A percentile compares a stretch with the other conserved stretches of the same genome.
Conservation (phyloP, 2,329 filamentous ascomycete genomes). For the Trichoderma simmonsii region DNA sequence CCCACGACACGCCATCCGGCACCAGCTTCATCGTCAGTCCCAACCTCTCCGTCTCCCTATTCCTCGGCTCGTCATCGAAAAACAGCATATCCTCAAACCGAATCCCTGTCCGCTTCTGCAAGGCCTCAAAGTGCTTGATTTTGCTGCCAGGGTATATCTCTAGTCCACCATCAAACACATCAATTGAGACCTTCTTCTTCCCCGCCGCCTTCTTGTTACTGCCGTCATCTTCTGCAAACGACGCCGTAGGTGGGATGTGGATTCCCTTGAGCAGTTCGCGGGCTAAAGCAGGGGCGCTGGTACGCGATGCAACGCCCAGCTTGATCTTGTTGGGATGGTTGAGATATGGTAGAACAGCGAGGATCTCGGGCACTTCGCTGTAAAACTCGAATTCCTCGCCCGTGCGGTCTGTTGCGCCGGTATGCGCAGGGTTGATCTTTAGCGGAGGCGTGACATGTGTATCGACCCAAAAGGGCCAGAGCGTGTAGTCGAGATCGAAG, state of each 20-base stretch:
- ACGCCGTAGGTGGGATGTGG: constrained; percentile 46
- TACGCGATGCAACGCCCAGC: constrained; percentile 77
- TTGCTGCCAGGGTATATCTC: constrained; percentile 77
- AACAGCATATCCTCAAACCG: constrained; percentile 85
- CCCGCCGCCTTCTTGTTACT: background rate
- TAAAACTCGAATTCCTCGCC: constrained; percentile 72
- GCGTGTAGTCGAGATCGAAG: constrained; percentile 95
- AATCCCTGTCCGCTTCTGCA: constrained; percentile 69
- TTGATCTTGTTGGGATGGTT: constrained; percentile 31
- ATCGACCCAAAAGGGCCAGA: constrained; percentile 99
- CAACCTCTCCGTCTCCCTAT: constrained; percentile 73
- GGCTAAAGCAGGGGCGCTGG: constrained; percentile 73
- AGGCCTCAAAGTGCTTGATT: constrained; percentile 74
- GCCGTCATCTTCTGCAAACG: constrained; percentile 1
- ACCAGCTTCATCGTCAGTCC: constrained; percentile 86
- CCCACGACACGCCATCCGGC: constrained; percentile 70
- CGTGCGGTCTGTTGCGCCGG: constrained; percentile 48
- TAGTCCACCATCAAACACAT: constrained; percentile 57
- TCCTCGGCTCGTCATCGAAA: constrained; percentile 89
- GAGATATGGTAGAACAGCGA: constrained; percentile 53
- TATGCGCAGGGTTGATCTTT: constrained; percentile 44
- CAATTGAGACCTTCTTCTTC: constrained; percentile 41
- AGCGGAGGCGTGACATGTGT: constrained; percentile 81
- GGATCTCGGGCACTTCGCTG: constrained; percentile 62
- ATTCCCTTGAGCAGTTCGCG: constrained; percentile 76